Base-by-base conservation (phyloP, 805 yeast genomes). In the Metahyphopichia silvanorum region DNA sequence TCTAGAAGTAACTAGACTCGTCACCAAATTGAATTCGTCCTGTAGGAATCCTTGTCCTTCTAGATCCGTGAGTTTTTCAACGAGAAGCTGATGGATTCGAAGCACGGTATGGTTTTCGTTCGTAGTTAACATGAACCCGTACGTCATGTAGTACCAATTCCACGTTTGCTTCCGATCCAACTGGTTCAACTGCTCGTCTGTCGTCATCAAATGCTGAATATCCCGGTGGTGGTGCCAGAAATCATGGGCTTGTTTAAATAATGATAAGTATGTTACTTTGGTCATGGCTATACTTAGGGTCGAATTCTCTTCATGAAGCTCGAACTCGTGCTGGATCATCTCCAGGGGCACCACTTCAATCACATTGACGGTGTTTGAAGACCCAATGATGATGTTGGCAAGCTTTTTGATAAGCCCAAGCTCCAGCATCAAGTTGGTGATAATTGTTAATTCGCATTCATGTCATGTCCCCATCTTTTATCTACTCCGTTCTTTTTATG, bases 71-170 rank as follows among this genome's bases (percentile, higher is more conserved):
- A 54, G 29, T 27, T 43, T 44, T 21, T 24, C 23, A 2, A 53
- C 35, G 8, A 27, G 3, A 7, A 14, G 16, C 27, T 63, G 63
- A 38, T 66, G 71, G 4, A 55, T 24, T 4, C 36, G 25, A 21
- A 63, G 38, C 2, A 55, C 43, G 12, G 60, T 52, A 33, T 60
- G 61, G 41, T 63, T 53, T 31, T 66, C 73, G 37, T 65, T 61
- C 12, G 70, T 60, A 11, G 69, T 64, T 12, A 57, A 26, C 25
- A 66, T 39, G 27, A 51, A 52, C 2, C 67, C 60, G n/a, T 61
- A 29, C 0, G 67, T 57, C 43, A 57, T 54, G 29, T 44, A 42
- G 34, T 63, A 63, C 13, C 46, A 9, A 6, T 46, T 37, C 39
- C 38, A 31, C 11, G 42, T 43, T 12, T 33, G 28, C 26, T 14